These are phyloP conservation scores for Lomentospora prolificans DNA, from an alignment of 2,329 filamentous ascomycete genomes.

Conservation along the genomic window DNA sequence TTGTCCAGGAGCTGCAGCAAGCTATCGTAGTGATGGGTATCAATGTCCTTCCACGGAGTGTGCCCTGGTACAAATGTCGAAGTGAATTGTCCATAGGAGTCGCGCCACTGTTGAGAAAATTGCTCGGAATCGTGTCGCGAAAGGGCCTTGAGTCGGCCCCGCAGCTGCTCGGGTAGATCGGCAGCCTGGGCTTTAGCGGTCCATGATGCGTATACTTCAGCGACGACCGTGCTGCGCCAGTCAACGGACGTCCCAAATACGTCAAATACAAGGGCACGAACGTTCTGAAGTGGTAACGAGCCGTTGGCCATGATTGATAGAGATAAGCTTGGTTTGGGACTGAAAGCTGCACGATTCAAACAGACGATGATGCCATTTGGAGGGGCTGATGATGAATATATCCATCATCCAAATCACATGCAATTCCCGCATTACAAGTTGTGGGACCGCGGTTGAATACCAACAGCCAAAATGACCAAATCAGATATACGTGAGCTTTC, in stretches of 20 bases:
- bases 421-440: no score
- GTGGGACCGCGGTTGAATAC: no score
- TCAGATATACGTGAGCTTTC: no score
- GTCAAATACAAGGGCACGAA: conserved; percentile 61
- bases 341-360: no score
- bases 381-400: no score
- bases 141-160: conserved; percentile 38
- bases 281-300: conserved; percentile 8
- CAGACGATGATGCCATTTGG: no score
- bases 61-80: conserved; percentile 34
- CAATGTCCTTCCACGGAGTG: conserved; percentile 56
- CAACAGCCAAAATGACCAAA: no score
- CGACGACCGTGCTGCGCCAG: conserved; percentile 60
- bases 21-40: conserved; percentile 59
- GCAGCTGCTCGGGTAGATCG: conserved; percentile 34
- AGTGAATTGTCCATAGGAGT: conserved; percentile 54
- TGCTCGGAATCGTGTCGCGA: conserved; percentile 47
- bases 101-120: conserved; percentile 64
- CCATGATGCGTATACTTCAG: conserved; percentile 44
- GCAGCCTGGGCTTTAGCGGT: conserved; percentile 36
- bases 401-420: no score
- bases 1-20: conserved; percentile 47
- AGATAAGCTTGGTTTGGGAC: background rate
- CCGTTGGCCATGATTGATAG: background rate
- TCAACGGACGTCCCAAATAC: conserved; percentile 74